These are phyloP conservation scores for Yamadazyma sp. DNA, from an alignment of 805 yeast species.

Conservation along the genomic window DNA sequence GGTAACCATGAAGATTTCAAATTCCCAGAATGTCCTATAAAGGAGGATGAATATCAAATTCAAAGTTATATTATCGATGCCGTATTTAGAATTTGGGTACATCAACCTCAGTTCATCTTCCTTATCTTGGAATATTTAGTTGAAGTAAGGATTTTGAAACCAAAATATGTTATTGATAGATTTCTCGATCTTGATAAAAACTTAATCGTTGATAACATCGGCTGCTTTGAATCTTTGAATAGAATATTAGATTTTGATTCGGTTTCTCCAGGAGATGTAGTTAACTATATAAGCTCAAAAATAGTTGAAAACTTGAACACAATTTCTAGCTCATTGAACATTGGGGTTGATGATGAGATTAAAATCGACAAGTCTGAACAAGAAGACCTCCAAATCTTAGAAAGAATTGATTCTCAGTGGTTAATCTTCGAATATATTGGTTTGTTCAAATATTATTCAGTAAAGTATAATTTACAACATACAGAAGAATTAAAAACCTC, in stretches of 20 bases:
- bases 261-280: no score
- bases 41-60: not conserved
- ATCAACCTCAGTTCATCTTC: slow-evolving; percentile 44
- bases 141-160: slow-evolving; percentile 33
- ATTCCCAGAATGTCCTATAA: slow-evolving; percentile 20
- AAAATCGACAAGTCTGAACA: slow-evolving; percentile 27
- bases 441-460: slow-evolving; percentile 35
- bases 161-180: slow-evolving; percentile 25
- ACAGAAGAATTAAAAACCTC: slow-evolving; percentile 40
- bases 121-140: slow-evolving; percentile 41
- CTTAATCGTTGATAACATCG: slow-evolving; percentile 37
- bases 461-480: slow-evolving; percentile 44
- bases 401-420: slow-evolving; percentile 37
- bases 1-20: slow-evolving; percentile 26
- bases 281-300: not conserved
- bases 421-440: slow-evolving; percentile 41
- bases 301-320: not conserved
- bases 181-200: slow-evolving; percentile 25
- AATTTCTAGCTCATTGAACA: not conserved
- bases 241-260: slow-evolving; percentile 22
- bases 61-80: slow-evolving; percentile 34
- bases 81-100: slow-evolving; percentile 41
- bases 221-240: slow-evolving; percentile 42
- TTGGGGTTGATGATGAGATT: slow-evolving; percentile 14
- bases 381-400: slow-evolving; percentile 19